phyloP scores from a whole-genome alignment of 768 basidiomycete genomes.

The Lactarius hatsudake region DNA sequence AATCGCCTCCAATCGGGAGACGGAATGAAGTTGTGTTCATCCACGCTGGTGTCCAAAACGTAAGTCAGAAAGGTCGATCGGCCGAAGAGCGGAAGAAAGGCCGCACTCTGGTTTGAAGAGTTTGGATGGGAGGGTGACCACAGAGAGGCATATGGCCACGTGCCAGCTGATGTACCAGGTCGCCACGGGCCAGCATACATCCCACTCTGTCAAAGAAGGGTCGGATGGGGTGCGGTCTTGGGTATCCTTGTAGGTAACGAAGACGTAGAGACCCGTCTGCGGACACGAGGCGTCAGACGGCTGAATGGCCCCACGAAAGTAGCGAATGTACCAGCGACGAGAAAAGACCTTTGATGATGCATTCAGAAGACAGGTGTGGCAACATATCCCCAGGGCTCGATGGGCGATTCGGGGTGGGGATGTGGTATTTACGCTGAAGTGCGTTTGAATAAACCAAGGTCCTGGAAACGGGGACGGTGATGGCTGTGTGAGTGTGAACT shows the following conservation, averaged over 20 bases:
- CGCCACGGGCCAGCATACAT: constrained; percentile 19
- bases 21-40: not conserved
- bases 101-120: constrained; percentile 12
- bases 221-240: not conserved
- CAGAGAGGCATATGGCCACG: constrained; percentile 8
- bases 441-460: too few species aligned
- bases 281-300: not conserved
- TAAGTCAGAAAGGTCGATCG: not conserved
- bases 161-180: constrained; percentile 25
- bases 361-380: not conserved
- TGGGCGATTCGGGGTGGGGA: not conserved
- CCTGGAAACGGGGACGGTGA: too few species aligned
- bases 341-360: constrained; percentile 8
- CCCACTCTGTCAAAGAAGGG: constrained; percentile 12
- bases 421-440: too few species aligned
- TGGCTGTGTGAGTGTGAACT: too few species aligned
- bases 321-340: constrained; percentile 2
- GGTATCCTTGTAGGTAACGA: constrained; percentile 3
- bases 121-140: constrained; percentile 17
- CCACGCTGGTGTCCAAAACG: not conserved
- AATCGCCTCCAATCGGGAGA: constrained; percentile 17
- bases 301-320: not conserved
- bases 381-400: not conserved
- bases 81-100: not conserved
- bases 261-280: constrained; percentile 7